Conservation (phyloP, 139 green algal genomes). For the Chlorella sp. region DNA sequence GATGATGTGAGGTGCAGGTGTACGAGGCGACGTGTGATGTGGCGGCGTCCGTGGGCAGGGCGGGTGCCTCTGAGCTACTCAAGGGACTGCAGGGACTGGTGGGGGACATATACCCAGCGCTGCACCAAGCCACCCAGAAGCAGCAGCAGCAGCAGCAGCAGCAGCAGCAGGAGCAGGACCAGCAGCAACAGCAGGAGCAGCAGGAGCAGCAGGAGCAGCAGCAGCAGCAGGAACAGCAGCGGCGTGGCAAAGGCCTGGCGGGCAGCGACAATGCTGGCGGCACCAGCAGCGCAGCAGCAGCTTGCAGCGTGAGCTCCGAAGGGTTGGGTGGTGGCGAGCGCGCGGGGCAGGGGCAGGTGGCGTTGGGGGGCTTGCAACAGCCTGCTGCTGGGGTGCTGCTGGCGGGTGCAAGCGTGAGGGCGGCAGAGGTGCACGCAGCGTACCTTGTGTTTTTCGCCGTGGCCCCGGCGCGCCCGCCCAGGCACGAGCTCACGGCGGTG, state of each 20-base stretch:
- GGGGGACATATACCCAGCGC: neutral
- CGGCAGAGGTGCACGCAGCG: neutral
- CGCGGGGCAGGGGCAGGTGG: neutral
- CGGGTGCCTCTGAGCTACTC: neutral
- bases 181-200: too few species aligned
- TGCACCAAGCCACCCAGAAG: neutral
- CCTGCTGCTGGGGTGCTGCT: too few species aligned
- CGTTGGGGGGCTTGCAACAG: too few species aligned
- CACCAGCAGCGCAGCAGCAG: neutral
- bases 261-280: neutral
- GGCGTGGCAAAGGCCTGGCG: neutral
- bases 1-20: neutral
- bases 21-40: neutral
- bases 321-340: neutral
- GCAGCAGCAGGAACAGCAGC: too few species aligned
- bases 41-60: too few species aligned
- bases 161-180: too few species aligned
- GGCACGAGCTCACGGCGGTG: neutral
- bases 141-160: too few species aligned
- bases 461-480: too few species aligned
- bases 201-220: too few species aligned
- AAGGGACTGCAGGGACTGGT: neutral
- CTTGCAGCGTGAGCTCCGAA: neutral
- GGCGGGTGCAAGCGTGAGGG: neutral
- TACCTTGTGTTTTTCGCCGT: neutral